Percentiles rank a stretch among this genome's conserved stretches.
These are phyloP conservation scores for Knoxia roxburghii DNA, from an alignment of 257 asterid species.

Conservation along the genomic window DNA sequence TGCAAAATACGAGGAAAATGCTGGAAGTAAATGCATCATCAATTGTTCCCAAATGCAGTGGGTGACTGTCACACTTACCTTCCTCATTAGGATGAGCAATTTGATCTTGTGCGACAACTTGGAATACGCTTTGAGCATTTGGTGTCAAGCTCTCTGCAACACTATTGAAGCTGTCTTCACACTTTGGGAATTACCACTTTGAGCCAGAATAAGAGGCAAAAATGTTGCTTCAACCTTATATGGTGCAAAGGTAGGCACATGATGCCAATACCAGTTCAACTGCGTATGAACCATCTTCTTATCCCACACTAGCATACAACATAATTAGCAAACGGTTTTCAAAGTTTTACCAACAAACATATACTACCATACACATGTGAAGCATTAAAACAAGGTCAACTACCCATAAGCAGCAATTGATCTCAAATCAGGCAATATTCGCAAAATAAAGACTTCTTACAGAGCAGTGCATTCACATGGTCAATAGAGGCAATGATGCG, in stretches of 20 bases:
- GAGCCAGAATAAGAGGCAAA: conserved; percentile 77
- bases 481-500: conserved; percentile 83
- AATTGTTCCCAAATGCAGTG: conserved; percentile 11
- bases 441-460: too few relatives aligned
- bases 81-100: conserved; percentile 75
- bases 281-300: conserved; percentile 96
- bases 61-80: conserved; percentile 44
- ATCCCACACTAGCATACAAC: too few relatives aligned
- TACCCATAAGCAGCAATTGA: too few relatives aligned
- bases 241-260: conserved; percentile 86
- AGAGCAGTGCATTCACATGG: conserved; percentile 79
- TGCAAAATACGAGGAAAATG: conserved; percentile 18
- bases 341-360: too few relatives aligned
- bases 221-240: conserved; percentile 82
- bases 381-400: too few relatives aligned
- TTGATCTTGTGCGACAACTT: conserved; percentile 76
- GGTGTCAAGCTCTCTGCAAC: conserved; percentile 89
- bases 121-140: conserved; percentile 80
- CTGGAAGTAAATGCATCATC: not conserved
- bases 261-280: conserved; percentile 97
- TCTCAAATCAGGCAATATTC: too few relatives aligned
- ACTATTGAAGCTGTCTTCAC: conserved; percentile 91
- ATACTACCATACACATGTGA: too few relatives aligned
- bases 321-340: too few relatives aligned
- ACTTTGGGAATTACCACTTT: conserved; percentile 61